phyloP scores from a whole-genome alignment of 2,329 filamentous ascomycete genomes.

The Pseudonectria buxi region DNA sequence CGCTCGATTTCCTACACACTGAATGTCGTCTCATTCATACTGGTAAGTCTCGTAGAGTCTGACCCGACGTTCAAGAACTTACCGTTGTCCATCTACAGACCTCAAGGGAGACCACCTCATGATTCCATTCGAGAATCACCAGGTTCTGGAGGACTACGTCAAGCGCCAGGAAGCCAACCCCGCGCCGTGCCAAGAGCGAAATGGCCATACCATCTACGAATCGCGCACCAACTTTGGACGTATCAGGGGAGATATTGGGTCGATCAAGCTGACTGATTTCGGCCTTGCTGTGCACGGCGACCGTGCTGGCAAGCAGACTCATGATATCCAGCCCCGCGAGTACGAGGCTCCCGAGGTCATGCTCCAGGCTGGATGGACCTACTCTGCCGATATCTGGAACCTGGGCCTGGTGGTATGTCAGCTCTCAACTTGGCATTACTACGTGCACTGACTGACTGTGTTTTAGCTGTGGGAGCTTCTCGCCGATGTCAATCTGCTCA shows the following conservation, averaged over 20 bases:
- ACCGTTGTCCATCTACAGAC: too few relatives aligned
- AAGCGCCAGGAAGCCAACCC: constrained; percentile 17
- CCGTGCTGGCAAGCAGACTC: constrained; percentile 10
- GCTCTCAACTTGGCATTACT: too few relatives aligned
- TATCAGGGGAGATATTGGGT: constrained; percentile 15
- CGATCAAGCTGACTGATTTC: constrained; percentile 24
- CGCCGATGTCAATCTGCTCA: constrained; percentile 22
- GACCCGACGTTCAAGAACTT: too few relatives aligned
- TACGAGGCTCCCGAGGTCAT: constrained; percentile 26
- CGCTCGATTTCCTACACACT: constrained; percentile 34
- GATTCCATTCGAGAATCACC: constrained; percentile 18
- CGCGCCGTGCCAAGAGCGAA: constrained; percentile 14
- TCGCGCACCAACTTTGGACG: constrained; percentile 18
- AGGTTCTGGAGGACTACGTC: constrained; percentile 17
- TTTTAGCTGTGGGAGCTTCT: constrained; percentile 22
- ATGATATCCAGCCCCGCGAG: constrained; percentile 23
- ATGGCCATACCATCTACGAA: constrained; percentile 17
- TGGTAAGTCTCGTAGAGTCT: constrained; percentile 26
- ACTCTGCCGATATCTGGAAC: constrained; percentile 26
- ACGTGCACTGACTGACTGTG: constrained; percentile 7
- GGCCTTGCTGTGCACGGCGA: constrained; percentile 21
- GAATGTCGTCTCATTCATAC: constrained; percentile 35
- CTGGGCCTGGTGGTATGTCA: constrained; percentile 22
- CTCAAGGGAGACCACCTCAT: constrained; percentile 21
- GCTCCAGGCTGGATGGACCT: constrained; percentile 24